Evolutionary conservation across 176 grass and related monocot genomes (phyloP), one percentile per base, ranked within the genome.

Genomic region (Olyra latifolia): DNA sequence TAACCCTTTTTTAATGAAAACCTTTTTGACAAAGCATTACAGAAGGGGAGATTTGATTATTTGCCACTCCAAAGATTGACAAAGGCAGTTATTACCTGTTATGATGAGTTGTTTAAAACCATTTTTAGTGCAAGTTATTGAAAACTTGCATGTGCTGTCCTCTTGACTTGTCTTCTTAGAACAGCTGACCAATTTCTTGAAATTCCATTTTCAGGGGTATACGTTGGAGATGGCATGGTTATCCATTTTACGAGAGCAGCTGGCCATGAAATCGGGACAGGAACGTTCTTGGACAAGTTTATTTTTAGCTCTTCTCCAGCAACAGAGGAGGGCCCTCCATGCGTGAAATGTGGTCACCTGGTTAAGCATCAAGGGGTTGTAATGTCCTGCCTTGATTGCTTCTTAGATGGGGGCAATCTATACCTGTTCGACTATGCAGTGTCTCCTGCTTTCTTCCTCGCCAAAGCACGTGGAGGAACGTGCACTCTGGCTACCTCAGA

Each of bases 391-490:
- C 87, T 97, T 3, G 84, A 94, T 57, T 97, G 94, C 89, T 97
- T 97, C 87, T 57, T 97, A 29, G 76, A 86, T 8, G 82, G 82
- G 8, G 94, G 94, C 48, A 46, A 73, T 74, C 85, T 94, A n/a
- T 97, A 97, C 75, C 71, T 85, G 16, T 97, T 97, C 20, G 54
- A 84, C 59, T 97, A 97, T 20, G 75, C 76, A 0, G 94, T 90
- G 40, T 87, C 90, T 7, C 66, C 94, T 0, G 66, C 68, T 53
- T 93, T 94, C 64, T 97, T 97, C 77, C 85, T 97, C 6, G 82
- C 85, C 79, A 91, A 97, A 86, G 91, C 91, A 11, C 94, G 94
- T 0, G 94, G 94, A 11, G 94, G 94, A 14, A 97, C 94, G 2
- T 97, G 94, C 82, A 97, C 94, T 3, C 74, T 94, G 45, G 94